A percentile compares a stretch with the other conserved stretches of the same genome.
phyloP scores from a whole-genome alignment of 2,329 filamentous ascomycete species.

The Epichloe uncinata region DNA sequence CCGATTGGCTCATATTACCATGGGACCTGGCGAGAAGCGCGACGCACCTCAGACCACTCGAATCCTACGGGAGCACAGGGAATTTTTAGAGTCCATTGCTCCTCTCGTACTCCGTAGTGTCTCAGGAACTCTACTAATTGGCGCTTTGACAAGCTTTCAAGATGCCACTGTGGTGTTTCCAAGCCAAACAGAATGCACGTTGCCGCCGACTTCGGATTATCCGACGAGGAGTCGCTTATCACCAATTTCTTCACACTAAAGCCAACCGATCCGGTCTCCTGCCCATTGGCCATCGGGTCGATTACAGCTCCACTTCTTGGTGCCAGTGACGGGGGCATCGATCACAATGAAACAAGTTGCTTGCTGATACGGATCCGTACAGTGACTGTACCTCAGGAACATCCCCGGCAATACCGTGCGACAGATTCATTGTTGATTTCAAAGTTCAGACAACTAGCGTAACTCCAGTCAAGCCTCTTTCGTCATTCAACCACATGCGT shows the following conservation, averaged over 20 bases:
- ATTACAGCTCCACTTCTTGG: neutral
- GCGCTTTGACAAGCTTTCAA: neutral
- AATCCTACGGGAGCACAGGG: neutral
- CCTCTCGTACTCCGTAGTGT: neutral
- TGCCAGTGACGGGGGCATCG: neutral
- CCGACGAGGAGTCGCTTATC: neutral
- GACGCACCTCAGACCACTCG: neutral
- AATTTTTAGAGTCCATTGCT: neutral
- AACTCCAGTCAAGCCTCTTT: too few species aligned
- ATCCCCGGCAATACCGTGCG: too few species aligned
- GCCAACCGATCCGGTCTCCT: neutral
- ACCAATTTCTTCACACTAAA: neutral
- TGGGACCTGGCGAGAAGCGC: neutral
- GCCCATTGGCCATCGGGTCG: neutral
- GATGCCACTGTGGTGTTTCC: too few species aligned
- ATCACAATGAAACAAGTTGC: neutral
- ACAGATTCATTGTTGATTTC: too few species aligned
- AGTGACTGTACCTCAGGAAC: too few species aligned
- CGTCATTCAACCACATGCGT: too few species aligned
- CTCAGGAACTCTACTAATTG: neutral
- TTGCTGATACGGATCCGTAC: too few species aligned
- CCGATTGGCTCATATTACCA: neutral
- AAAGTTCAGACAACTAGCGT: too few species aligned
- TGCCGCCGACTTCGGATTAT: neutral
- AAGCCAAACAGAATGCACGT: neutral